Conservation (phyloP, 164 flowering plant species). For the Liquidambar formosana region DNA sequence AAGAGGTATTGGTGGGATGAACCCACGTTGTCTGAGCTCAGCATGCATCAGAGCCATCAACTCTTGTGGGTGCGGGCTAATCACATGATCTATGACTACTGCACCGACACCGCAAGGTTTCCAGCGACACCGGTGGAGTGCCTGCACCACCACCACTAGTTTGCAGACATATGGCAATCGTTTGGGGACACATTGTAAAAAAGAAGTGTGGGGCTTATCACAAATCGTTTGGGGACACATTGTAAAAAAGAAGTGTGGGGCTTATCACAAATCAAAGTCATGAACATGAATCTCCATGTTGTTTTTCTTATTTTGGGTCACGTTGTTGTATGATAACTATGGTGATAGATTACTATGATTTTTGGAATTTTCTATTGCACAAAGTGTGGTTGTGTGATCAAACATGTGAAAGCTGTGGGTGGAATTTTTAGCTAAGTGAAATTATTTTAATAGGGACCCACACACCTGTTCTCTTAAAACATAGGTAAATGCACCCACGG, state of each 20-base stretch:
- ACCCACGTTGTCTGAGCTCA: slow-evolving; percentile 72
- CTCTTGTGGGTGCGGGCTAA: slow-evolving; percentile 85
- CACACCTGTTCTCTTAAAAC: too few species aligned
- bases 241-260: slow-evolving; percentile 13
- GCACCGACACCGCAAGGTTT: slow-evolving; percentile 69
- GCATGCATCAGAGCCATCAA: slow-evolving; percentile 87
- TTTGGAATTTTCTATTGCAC: too few species aligned
- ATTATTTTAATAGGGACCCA: neutral
- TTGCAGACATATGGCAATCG: too few species aligned
- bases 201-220: too few species aligned
- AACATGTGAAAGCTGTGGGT: neutral
- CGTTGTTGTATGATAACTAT: slow-evolving; percentile 1
- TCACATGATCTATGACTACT: slow-evolving; percentile 83
- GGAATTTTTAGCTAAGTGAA: neutral
- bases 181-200: slow-evolving; percentile 17
- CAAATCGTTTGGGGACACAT: too few species aligned
- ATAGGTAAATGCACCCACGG: neutral
- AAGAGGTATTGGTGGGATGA: slow-evolving; percentile 84
- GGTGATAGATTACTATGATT: too few species aligned
- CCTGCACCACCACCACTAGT: slow-evolving; percentile 55
- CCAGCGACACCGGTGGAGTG: slow-evolving; percentile 75
- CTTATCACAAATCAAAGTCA: too few species aligned
- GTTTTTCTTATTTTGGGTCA: neutral
- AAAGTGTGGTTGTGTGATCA: neutral
- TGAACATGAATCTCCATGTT: too few species aligned